These are phyloP conservation scores for Lepidium aucheri DNA, from an alignment of 345 rosid genomes.

Conservation along the genomic window DNA sequence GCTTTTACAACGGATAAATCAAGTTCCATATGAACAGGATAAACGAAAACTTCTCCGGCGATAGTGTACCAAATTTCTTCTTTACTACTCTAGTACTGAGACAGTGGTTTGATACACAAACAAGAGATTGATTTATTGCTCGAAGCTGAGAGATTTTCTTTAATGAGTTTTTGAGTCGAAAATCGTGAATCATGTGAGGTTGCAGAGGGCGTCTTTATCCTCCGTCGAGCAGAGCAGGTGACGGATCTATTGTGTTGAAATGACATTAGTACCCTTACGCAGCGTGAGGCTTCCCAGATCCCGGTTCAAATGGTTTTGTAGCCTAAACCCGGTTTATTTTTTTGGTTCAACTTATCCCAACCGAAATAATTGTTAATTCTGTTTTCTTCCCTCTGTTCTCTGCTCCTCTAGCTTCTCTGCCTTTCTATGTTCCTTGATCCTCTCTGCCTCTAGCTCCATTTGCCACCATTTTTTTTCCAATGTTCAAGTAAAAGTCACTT, in stretches of 20 bases:
- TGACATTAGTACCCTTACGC: neutral
- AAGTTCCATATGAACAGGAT: conserved; percentile 22
- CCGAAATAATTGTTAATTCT: too few relatives aligned
- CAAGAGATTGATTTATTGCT: neutral
- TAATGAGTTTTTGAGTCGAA: neutral
- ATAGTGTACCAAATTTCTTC: neutral
- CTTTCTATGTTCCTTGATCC: too few relatives aligned
- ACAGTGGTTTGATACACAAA: neutral
- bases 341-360: too few relatives aligned
- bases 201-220: neutral
- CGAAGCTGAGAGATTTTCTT: neutral
- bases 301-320: neutral
- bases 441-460: too few relatives aligned
- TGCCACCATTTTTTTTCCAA: too few relatives aligned
- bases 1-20: conserved; percentile 30
- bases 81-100: neutral
- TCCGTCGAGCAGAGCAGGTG: neutral
- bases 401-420: too few relatives aligned
- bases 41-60: neutral
- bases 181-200: neutral
- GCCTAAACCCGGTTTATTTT: neutral
- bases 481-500: too few relatives aligned
- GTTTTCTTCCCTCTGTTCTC: too few relatives aligned
- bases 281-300: neutral
- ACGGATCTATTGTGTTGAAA: neutral